A percentile compares a stretch with the other conserved stretches of the same genome.
Conservation (phyloP, 2,329 filamentous ascomycete genomes). For the Claviceps monticola region DNA sequence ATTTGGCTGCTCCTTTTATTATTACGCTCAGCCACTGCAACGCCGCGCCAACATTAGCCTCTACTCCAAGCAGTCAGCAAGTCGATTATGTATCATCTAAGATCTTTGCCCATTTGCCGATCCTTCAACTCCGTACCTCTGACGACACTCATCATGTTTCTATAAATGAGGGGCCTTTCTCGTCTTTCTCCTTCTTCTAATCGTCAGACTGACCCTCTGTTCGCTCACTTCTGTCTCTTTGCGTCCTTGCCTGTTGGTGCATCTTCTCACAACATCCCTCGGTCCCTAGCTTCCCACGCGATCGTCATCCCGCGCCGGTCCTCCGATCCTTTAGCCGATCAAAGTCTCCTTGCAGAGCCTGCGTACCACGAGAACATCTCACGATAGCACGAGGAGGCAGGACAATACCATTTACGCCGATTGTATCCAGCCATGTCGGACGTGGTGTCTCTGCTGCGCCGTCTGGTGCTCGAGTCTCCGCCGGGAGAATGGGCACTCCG, state of each 20-base stretch:
- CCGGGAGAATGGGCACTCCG: conserved; percentile 82
- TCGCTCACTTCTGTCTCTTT: neutral
- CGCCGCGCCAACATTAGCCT: too few species aligned
- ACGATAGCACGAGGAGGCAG: neutral
- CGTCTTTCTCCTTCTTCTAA: neutral
- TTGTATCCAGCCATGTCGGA: conserved; percentile 32
- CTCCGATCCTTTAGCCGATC: neutral
- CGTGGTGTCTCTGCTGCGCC: conserved; percentile 34
- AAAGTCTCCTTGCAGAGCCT: neutral
- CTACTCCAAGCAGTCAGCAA: too few species aligned
- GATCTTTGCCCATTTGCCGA: neutral
- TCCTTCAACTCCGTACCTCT: neutral
- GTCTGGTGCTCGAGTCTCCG: conserved; percentile 75
- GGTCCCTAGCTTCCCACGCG: neutral
- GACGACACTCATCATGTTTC: neutral
- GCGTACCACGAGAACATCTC: neutral
- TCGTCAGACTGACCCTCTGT: neutral
- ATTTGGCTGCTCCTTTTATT: too few species aligned
- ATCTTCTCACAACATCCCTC: neutral
- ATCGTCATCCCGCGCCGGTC: neutral
- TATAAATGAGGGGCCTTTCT: neutral
- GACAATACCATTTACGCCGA: neutral
- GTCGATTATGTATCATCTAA: too few species aligned
- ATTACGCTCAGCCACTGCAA: too few species aligned
- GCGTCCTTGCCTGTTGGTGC: neutral